These are phyloP conservation scores for Citrus mangshanensis DNA, from an alignment of 345 rosid genomes.

Conservation along the genomic window DNA sequence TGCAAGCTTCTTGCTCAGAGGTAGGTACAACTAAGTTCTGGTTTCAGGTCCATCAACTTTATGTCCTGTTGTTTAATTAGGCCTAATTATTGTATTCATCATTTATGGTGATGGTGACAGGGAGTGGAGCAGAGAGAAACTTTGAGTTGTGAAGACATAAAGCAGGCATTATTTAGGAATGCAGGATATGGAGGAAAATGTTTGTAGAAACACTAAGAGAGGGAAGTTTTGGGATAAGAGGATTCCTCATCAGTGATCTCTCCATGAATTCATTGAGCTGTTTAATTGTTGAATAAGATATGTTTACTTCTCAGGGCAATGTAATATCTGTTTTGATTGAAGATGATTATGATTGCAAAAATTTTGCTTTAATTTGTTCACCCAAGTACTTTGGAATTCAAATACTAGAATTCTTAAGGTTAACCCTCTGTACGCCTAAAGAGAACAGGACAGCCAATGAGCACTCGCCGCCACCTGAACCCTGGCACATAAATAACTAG, in stretches of 20 bases:
- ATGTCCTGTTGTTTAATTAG: background rate
- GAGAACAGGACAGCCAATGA: background rate
- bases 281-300: slow-evolving; percentile 5
- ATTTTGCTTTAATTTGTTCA: background rate
- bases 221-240: background rate
- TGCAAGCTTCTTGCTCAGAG: slow-evolving; percentile 95
- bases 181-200: slow-evolving; percentile 98
- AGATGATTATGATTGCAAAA: background rate
- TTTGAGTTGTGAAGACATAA: slow-evolving; percentile 67
- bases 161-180: slow-evolving; percentile 81
- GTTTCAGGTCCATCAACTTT: background rate
- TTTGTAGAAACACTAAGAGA: slow-evolving; percentile 21
- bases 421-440: background rate
- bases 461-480: background rate
- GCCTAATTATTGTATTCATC: background rate
- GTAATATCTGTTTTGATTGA: slow-evolving; percentile 1
- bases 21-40: slow-evolving; percentile 20
- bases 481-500: background rate
- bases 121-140: slow-evolving; percentile 41
- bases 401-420: too few relatives aligned
- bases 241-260: background rate
- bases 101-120: background rate
- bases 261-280: slow-evolving; percentile 7
- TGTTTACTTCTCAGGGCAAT: slow-evolving; percentile 12
- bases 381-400: background rate